Percentiles rank a stretch among this genome's conserved stretches.
Evolutionary conservation across 108 stramenopile species (phyloP).

Genomic region (Nitzschia putrida): DNA sequence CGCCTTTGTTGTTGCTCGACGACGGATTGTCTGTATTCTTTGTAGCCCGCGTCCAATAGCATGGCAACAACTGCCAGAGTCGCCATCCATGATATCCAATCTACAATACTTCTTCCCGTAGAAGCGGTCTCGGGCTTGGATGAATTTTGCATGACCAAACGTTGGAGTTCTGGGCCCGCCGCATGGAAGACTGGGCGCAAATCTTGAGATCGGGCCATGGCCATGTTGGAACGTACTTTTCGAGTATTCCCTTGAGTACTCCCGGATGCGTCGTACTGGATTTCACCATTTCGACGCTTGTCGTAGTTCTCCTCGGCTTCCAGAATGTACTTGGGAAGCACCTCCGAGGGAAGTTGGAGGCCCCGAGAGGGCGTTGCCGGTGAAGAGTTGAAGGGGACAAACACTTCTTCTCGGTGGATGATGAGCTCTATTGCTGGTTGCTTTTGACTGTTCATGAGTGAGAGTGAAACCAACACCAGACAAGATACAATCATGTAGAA

Average conservation of each 20-base stretch:
- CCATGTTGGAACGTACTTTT: slow-evolving; percentile 22
- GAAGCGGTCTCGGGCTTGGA: neutral
- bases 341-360: neutral
- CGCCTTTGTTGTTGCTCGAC: slow-evolving; percentile 5
- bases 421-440: neutral
- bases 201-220: slow-evolving; percentile 27
- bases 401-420: slow-evolving; percentile 25
- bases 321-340: slow-evolving; percentile 19
- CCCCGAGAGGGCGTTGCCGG: neutral
- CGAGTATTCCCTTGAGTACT: neutral
- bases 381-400: slow-evolving; percentile 9
- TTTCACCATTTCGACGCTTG: neutral
- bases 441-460: neutral
- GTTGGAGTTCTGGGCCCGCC: neutral
- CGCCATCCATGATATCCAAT: slow-evolving; percentile 27
- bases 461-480: slow-evolving; percentile 2
- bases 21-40: slow-evolving; percentile 23
- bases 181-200: slow-evolving; percentile 22
- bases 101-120: neutral
- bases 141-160: neutral
- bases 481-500: slow-evolving; percentile 10
- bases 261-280: neutral
- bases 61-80: slow-evolving; percentile 15
- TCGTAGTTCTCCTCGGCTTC: slow-evolving; percentile 4
- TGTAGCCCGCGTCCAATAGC: slow-evolving; percentile 29